Conservation (phyloP, 2,329 filamentous ascomycete genomes). For the Scedosporium apiospermum region DNA sequence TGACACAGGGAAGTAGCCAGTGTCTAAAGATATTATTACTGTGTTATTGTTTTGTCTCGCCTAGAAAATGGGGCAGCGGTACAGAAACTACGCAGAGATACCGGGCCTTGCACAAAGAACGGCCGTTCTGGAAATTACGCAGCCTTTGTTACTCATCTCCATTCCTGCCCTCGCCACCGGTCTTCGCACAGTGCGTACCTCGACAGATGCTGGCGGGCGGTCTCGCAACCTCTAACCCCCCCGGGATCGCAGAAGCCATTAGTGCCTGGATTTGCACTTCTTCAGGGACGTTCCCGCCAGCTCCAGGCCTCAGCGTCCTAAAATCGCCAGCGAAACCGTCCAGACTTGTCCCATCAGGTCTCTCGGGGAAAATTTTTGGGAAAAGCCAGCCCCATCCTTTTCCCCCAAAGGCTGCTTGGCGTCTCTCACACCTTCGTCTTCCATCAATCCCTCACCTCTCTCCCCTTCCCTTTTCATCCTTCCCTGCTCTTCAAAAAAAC, state of each 20-base stretch:
- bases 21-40: neutral
- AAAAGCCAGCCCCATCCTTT: slow-evolving; percentile 17
- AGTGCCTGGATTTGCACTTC: neutral
- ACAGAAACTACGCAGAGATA: slow-evolving; percentile 1
- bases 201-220: neutral
- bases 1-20: neutral
- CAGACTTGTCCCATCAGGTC: neutral
- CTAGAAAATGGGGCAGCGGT: slow-evolving; percentile 1
- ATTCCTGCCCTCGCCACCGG: neutral
- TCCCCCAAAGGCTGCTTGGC: slow-evolving; percentile 8
- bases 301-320: neutral
- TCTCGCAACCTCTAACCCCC: neutral
- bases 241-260: neutral
- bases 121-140: slow-evolving; percentile 6
- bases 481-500: slow-evolving; percentile 4
- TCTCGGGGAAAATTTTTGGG: slow-evolving; percentile 3
- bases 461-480: slow-evolving; percentile 8
- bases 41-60: neutral
- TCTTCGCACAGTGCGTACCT: neutral
- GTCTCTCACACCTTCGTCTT: slow-evolving; percentile 9
- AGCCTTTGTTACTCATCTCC: neutral
- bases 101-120: neutral
- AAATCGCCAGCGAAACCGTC: neutral
- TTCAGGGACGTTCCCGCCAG: neutral
- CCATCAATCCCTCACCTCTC: slow-evolving; percentile 2